Percentiles rank a stretch among this genome's conserved stretches.
Evolutionary conservation across 2,329 filamentous ascomycete genomes (phyloP).

Genomic region (Trichoderma cornu-damae): DNA sequence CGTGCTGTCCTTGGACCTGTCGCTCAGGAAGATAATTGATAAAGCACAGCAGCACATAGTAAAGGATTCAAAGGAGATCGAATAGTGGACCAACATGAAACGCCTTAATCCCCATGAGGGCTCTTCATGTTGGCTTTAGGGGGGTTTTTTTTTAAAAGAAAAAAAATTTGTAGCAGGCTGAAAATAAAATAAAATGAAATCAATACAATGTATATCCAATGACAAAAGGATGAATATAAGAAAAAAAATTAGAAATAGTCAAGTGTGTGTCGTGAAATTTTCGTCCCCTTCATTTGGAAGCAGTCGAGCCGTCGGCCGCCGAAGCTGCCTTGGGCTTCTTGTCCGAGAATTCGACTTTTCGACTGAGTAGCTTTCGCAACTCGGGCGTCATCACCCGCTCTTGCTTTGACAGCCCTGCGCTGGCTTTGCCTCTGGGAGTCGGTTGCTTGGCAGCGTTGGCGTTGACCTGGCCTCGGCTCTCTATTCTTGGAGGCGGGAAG

Average conservation of each 20-base stretch:
- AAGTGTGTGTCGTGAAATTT: neutral
- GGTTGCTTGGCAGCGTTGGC: neutral
- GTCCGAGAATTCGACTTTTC: constrained; percentile 41
- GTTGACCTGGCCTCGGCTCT: constrained; percentile 18
- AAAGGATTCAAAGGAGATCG: neutral
- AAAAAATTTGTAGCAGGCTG: neutral
- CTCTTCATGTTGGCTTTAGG: neutral
- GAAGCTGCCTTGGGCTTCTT: constrained; percentile 30
- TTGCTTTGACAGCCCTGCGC: constrained; percentile 29
- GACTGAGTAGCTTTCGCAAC: constrained; percentile 49
- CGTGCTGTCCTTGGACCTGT: neutral
- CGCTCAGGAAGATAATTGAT: neutral
- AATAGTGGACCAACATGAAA: neutral
- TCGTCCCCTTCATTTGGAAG: constrained; percentile 20
- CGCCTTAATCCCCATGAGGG: neutral
- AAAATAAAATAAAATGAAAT: neutral
- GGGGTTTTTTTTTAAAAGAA: neutral
- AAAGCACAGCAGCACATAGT: neutral
- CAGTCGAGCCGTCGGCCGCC: constrained; percentile 35
- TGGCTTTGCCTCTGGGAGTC: constrained; percentile 36
- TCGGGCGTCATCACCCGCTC: constrained; percentile 53
- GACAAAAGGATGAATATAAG: neutral
- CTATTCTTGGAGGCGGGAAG: constrained; percentile 56
- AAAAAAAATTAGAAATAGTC: neutral
- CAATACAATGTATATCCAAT: neutral